Evolutionary conservation across 176 grass and related monocot species (phyloP).

Genomic region (Eleusine coracana): DNA sequence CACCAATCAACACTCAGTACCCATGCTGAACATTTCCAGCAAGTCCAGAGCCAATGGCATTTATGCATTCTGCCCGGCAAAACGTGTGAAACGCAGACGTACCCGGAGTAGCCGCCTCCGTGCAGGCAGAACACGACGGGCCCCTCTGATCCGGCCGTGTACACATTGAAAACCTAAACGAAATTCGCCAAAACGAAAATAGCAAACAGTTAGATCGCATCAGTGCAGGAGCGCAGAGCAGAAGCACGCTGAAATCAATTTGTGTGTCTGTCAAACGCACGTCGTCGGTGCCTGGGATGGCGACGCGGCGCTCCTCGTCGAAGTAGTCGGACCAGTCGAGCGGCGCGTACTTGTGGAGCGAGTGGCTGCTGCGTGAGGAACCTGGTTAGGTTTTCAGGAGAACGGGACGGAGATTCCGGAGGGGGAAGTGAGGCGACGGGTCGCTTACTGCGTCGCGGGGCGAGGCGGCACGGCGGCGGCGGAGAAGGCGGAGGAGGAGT

Average conservation of each 20-base stretch:
- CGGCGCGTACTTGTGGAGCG: conserved; percentile 78
- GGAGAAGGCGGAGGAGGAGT: conserved; percentile 48
- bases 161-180: conserved; percentile 79
- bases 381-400: neutral
- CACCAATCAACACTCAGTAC: neutral
- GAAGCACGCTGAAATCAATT: neutral
- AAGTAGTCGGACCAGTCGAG: conserved; percentile 86
- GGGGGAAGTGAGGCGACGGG: neutral
- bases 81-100: neutral
- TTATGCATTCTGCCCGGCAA: no score
- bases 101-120: conserved; percentile 97
- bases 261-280: conserved; percentile 44
- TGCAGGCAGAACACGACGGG: conserved; percentile 93
- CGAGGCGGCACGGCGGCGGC: conserved; percentile 69
- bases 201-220: conserved; percentile 29
- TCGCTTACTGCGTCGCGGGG: conserved; percentile 80
- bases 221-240: neutral
- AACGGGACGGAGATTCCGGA: neutral
- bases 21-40: neutral
- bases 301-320: conserved; percentile 79
- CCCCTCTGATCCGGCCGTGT: conserved; percentile 77
- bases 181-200: neutral
- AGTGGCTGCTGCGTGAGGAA: conserved; percentile 62
- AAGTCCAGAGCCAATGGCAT: neutral
- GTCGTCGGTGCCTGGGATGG: conserved; percentile 72